phyloP scores from a whole-genome alignment of 169 alveolate species.

The Plasmodium sp. region DNA sequence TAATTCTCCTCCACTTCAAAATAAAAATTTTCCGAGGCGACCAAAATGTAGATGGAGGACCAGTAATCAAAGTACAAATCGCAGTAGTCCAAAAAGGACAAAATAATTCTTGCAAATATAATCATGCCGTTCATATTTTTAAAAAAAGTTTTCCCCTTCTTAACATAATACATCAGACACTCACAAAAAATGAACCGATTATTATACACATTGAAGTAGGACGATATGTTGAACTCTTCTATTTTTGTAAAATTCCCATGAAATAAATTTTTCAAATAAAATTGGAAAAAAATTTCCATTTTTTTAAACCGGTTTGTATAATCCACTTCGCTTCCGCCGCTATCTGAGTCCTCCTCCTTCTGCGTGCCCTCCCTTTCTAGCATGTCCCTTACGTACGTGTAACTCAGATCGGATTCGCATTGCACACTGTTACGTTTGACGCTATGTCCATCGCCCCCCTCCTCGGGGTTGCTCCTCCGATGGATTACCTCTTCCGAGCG shows the following conservation, averaged over 20 bases:
- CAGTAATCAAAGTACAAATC: constrained; percentile 47
- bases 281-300: constrained; percentile 45
- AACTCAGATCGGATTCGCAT: constrained; percentile 24
- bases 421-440: background rate
- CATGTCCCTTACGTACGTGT: constrained; percentile 10
- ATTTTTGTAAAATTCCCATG: constrained; percentile 17
- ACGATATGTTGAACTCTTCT: constrained; percentile 18
- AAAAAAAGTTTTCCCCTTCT: constrained; percentile 9
- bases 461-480: background rate
- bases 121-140: background rate
- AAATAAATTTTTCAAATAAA: constrained; percentile 42
- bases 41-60: constrained; percentile 55
- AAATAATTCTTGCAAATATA: constrained; percentile 64
- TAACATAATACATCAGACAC: constrained; percentile 37
- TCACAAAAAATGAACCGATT: constrained; percentile 54
- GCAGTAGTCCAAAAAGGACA: constrained; percentile 45
- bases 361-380: background rate
- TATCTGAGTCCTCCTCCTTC: background rate
- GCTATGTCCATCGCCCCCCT: background rate
- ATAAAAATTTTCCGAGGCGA: constrained; percentile 64
- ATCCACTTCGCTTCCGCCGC: background rate
- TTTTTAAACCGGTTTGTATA: constrained; percentile 26
- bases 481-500: background rate
- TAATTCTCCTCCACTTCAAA: constrained; percentile 16
- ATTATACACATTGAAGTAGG: constrained; percentile 25